A percentile compares a stretch with the other conserved stretches of the same genome.
These are phyloP conservation scores for Alliaria petiolata DNA, from an alignment of 345 rosid genomes.

Conservation along the genomic window DNA sequence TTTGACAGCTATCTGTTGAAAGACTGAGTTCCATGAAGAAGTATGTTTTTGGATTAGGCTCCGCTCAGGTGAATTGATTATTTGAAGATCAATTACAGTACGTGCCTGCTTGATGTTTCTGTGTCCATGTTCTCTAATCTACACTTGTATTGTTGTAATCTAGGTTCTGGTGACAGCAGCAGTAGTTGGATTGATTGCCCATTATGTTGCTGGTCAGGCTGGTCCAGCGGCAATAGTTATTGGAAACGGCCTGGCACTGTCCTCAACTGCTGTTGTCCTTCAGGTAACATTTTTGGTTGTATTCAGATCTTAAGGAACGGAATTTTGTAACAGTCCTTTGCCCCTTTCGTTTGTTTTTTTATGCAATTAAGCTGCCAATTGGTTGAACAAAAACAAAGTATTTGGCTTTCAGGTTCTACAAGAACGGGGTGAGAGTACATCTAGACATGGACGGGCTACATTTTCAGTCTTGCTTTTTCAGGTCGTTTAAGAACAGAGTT, in stretches of 20 bases:
- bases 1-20: constrained; percentile 93
- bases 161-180: constrained; percentile 96
- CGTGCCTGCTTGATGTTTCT: constrained; percentile 3
- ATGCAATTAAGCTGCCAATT: no score
- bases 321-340: neutral
- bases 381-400: neutral
- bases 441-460: constrained; percentile 99
- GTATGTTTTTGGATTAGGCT: constrained; percentile 95
- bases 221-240: constrained; percentile 96
- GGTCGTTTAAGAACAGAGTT: constrained; percentile 42
- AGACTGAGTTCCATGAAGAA: constrained; percentile 99
- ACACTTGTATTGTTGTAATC: constrained; percentile 25
- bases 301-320: neutral
- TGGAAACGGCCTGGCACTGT: constrained; percentile 95
- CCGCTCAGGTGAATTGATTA: constrained; percentile 74
- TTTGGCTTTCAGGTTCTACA: constrained; percentile 76
- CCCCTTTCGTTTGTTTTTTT: no score
- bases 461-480: constrained; percentile 97
- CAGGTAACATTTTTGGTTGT: constrained; percentile 49
- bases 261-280: constrained; percentile 97
- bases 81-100: neutral
- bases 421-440: constrained; percentile 98
- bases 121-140: constrained; percentile 9
- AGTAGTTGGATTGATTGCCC: constrained; percentile 75
- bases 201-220: constrained; percentile 70